Conservation (phyloP, 257 asterid genomes). For the Rubia yunnanensis region DNA sequence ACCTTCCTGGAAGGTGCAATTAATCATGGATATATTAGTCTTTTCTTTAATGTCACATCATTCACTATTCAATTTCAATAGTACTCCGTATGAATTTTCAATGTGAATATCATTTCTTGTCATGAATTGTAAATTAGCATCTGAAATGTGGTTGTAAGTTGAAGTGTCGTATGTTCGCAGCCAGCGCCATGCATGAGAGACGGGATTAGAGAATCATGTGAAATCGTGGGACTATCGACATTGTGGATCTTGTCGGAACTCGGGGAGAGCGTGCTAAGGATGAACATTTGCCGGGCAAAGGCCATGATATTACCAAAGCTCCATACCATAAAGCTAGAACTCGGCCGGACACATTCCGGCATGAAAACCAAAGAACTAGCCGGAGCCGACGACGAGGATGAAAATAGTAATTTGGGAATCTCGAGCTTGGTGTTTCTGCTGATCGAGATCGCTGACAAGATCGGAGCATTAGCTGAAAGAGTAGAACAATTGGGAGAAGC, state of each 20-base stretch:
- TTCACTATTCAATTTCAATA: too few relatives aligned
- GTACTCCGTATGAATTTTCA: too few relatives aligned
- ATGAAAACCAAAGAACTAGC: conserved; percentile 17
- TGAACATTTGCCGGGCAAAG: conserved; percentile 48
- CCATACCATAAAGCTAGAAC: conserved; percentile 33
- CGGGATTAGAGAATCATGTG: conserved; percentile 43
- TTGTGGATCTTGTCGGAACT: conserved; percentile 49
- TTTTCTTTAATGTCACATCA: too few relatives aligned
- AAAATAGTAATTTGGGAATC: conserved; percentile 28
- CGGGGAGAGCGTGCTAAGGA: conserved; percentile 49
- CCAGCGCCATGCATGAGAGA: conserved; percentile 32
- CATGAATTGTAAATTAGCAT: too few relatives aligned
- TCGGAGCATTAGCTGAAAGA: conserved; percentile 32
- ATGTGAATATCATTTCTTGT: too few relatives aligned
- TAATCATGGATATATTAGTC: too few relatives aligned
- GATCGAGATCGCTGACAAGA: conserved; percentile 57
- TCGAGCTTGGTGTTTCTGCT: conserved; percentile 44
- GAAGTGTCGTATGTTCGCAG: conserved; percentile 18
- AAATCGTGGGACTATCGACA: conserved; percentile 28
- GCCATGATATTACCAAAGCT: conserved; percentile 31
- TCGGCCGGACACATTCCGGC: conserved; percentile 20
- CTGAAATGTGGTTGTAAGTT: neutral
- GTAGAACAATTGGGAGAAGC: conserved; percentile 55
- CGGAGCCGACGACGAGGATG: conserved; percentile 18
- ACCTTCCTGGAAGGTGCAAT: too few relatives aligned